phyloP scores from a whole-genome alignment of 345 rosid species.

The Lumnitzera racemosa region DNA sequence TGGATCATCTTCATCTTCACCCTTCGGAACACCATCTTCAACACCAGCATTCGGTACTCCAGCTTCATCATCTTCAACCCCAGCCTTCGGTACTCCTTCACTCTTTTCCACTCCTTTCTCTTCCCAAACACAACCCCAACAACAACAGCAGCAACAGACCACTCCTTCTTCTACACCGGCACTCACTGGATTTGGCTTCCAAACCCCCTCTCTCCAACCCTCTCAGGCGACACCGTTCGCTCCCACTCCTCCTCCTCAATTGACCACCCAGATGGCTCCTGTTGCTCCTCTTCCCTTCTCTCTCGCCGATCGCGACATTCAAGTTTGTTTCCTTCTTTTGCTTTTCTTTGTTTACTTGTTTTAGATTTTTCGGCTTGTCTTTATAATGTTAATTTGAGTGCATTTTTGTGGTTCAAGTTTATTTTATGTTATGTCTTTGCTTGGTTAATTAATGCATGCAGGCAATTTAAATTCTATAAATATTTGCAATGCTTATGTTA shows the following conservation, averaged over 20 bases:
- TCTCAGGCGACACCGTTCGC: conserved; percentile 9
- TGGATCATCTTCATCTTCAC: conserved; percentile 18
- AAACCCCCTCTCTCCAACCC: conserved; percentile 25
- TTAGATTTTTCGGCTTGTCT: background rate
- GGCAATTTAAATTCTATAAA: no score
- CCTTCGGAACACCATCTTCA: conserved; percentile 27
- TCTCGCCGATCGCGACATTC: conserved; percentile 89
- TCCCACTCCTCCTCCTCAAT: conserved; percentile 48
- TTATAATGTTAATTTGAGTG: background rate
- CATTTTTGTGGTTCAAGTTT: background rate
- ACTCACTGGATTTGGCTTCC: conserved; percentile 50
- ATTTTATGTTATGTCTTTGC: no score
- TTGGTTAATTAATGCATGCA: no score
- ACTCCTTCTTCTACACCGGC: conserved; percentile 21
- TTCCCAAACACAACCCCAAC: no score
- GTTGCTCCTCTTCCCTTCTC: conserved; percentile 88
- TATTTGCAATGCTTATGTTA: no score
- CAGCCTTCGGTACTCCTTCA: conserved; percentile 35
- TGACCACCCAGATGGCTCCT: conserved; percentile 97
- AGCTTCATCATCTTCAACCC: conserved; percentile 18
- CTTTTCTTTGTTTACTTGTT: background rate
- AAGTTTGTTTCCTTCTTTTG: conserved; percentile 26
- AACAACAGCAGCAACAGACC: conserved; percentile 9
- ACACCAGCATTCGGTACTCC: conserved; percentile 36
- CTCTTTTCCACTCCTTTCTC: no score